phyloP scores from a whole-genome alignment of 1,139 yeast genomes.

The Geotrichum europaeum region DNA sequence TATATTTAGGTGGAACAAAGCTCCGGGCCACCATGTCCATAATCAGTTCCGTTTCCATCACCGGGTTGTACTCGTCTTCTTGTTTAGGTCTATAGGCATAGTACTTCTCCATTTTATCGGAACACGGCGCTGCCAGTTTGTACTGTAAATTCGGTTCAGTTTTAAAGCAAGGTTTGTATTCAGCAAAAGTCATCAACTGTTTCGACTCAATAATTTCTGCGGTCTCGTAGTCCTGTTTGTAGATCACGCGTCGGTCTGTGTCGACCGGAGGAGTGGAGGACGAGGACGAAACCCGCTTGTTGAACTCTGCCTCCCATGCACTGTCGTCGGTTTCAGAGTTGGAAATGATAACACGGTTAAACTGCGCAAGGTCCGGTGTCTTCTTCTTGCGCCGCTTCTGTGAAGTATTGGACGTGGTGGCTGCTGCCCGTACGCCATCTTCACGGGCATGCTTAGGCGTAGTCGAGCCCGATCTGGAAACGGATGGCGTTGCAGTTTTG shows the following conservation, averaged over 20 bases:
- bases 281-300: not conserved
- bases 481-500: not conserved
- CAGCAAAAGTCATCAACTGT: constrained; percentile 10
- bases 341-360: constrained; percentile 3
- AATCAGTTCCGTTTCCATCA: constrained; percentile 61
- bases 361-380: constrained; percentile 13
- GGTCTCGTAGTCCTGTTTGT: not conserved
- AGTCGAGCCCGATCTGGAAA: not conserved
- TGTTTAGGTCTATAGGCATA: constrained; percentile 15
- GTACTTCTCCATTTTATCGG: constrained; percentile 10
- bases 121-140: constrained; percentile 16
- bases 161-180: constrained; percentile 15
- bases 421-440: not conserved
- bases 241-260: constrained; percentile 4
- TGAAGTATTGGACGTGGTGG: not conserved
- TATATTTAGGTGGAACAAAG: constrained; percentile 43
- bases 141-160: constrained; percentile 10
- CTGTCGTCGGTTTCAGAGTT: constrained; percentile 13
- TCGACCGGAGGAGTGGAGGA: constrained; percentile 9
- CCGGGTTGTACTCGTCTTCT: constrained; percentile 57
- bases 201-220: constrained; percentile 11
- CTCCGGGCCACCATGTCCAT: constrained; percentile 45
- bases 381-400: constrained; percentile 2
- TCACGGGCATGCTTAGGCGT: not conserved
- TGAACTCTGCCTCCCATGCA: constrained; percentile 11